A percentile compares a stretch with the other conserved stretches of the same genome.
Evolutionary conservation across 352 stramenopile genomes (phyloP).

Genomic region (Aphanomyces cochlioides): DNA sequence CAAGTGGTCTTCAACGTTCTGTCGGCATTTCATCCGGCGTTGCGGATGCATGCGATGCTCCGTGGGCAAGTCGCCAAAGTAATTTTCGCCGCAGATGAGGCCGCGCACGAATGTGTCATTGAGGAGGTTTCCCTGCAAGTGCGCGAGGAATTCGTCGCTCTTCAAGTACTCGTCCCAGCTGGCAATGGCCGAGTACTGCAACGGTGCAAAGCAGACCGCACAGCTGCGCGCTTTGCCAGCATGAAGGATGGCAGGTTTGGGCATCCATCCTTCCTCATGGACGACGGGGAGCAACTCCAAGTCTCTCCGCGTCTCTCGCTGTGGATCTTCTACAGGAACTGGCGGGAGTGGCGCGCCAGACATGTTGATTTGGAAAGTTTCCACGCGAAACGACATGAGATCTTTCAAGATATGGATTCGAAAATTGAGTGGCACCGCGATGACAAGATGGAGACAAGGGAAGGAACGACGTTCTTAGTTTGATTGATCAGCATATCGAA

Average conservation of each 20-base stretch:
- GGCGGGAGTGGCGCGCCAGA: not conserved
- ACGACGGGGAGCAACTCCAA: constrained; percentile 6
- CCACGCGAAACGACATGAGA: no score
- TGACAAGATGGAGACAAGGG: no score
- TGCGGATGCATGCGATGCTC: constrained; percentile 86
- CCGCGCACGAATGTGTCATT: constrained; percentile 75
- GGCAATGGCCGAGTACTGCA: constrained; percentile 61
- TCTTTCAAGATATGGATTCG: no score
- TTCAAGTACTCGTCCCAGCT: constrained; percentile 84
- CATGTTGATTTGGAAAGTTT: no score
- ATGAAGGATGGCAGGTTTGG: constrained; percentile 72
- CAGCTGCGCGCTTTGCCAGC: constrained; percentile 75
- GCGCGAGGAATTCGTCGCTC: constrained; percentile 67
- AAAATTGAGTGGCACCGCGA: no score
- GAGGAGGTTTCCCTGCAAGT: constrained; percentile 69
- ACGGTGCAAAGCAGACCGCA: constrained; percentile 62
- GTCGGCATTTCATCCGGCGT: constrained; percentile 71
- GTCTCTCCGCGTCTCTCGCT: constrained; percentile 1
- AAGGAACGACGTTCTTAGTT: not conserved
- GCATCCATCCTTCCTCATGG: constrained; percentile 71
- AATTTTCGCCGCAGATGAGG: constrained; percentile 71
- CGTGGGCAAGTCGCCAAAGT: constrained; percentile 63
- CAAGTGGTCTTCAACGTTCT: constrained; percentile 70
- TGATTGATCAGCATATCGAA: constrained; percentile 27
- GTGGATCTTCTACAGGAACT: not conserved